These are phyloP conservation scores for Fusarium concolor DNA, from an alignment of 2,329 filamentous ascomycete genomes.

Conservation along the genomic window DNA sequence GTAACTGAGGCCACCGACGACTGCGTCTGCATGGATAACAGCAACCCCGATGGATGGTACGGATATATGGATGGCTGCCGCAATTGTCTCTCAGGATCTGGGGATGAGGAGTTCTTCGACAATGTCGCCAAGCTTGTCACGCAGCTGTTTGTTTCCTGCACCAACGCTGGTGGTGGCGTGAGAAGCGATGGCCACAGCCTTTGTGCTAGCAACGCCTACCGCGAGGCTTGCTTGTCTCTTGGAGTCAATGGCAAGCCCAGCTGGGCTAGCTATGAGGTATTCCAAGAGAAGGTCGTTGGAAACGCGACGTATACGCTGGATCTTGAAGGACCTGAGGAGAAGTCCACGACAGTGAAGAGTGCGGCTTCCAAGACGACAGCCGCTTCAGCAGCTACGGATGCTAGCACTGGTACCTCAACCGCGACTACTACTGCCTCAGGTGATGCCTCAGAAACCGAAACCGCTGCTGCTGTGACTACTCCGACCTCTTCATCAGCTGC, in stretches of 20 bases:
- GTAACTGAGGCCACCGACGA: slow-evolving; percentile 18
- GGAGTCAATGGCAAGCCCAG: slow-evolving; percentile 20
- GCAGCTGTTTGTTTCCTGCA: slow-evolving; percentile 39
- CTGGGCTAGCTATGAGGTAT: slow-evolving; percentile 28
- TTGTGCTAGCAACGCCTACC: slow-evolving; percentile 33
- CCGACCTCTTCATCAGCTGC: not conserved
- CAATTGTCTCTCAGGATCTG: slow-evolving; percentile 24
- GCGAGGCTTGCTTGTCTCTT: slow-evolving; percentile 28
- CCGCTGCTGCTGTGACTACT: not conserved
- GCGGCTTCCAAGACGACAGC: slow-evolving; percentile 9
- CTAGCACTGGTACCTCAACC: slow-evolving; percentile 4
- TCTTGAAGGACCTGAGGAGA: slow-evolving; percentile 12
- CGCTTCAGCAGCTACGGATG: not conserved
- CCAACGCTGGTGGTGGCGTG: slow-evolving; percentile 32
- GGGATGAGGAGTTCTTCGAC: slow-evolving; percentile 32
- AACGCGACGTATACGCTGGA: slow-evolving; percentile 28
- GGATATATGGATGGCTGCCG: slow-evolving; percentile 38
- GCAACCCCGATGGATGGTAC: slow-evolving; percentile 39
- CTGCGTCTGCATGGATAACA: slow-evolving; percentile 33
- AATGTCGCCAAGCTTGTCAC: slow-evolving; percentile 33
- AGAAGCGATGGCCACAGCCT: slow-evolving; percentile 31
- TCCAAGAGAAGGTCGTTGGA: not conserved
- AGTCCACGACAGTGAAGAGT: slow-evolving; percentile 4
- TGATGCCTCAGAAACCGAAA: not conserved
- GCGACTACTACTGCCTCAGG: not conserved